Conservation (phyloP, 805 yeast genomes). For the Teunomyces atbi region DNA sequence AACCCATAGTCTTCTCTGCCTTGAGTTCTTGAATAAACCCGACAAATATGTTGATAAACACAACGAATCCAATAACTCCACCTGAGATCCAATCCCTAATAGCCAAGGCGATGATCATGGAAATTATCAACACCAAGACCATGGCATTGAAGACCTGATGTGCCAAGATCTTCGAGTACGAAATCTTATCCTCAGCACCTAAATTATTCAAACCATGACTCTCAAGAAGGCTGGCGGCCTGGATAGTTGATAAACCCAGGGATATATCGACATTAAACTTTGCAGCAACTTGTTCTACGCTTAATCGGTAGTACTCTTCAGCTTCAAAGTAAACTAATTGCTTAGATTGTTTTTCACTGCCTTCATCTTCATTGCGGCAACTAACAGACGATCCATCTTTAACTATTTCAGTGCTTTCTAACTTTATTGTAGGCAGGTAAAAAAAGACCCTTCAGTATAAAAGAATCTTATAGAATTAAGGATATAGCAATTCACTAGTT, state of each 20-base stretch:
- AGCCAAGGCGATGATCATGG: slow-evolving; percentile 38
- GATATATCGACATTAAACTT: slow-evolving; percentile 13
- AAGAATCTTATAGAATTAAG: not conserved
- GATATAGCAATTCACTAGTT: not conserved
- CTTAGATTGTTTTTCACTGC: slow-evolving; percentile 15
- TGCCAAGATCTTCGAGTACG: slow-evolving; percentile 28
- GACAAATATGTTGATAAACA: slow-evolving; percentile 45
- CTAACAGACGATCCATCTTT: slow-evolving; percentile 12
- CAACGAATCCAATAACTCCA: slow-evolving; percentile 47
- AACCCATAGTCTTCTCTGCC: slow-evolving; percentile 52
- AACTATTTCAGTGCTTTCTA: not conserved
- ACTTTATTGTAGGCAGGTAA: slow-evolving; percentile 7
- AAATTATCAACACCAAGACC: slow-evolving; percentile 37
- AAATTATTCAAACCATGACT: slow-evolving; percentile 20
- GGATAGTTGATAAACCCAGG: slow-evolving; percentile 13
- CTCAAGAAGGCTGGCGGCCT: slow-evolving; percentile 1
- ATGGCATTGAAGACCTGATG: slow-evolving; percentile 40
- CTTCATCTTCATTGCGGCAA: slow-evolving; percentile 16
- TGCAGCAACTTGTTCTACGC: slow-evolving; percentile 16
- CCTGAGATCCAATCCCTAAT: slow-evolving; percentile 41
- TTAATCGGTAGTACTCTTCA: slow-evolving; percentile 14
- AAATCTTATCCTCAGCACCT: slow-evolving; percentile 31
- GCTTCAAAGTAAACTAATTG: slow-evolving; percentile 5
- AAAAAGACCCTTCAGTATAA: not conserved
- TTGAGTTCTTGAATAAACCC: slow-evolving; percentile 51